Base-by-base conservation (phyloP, 2,329 filamentous ascomycete species). In the Colletotrichum euphorbiae region DNA sequence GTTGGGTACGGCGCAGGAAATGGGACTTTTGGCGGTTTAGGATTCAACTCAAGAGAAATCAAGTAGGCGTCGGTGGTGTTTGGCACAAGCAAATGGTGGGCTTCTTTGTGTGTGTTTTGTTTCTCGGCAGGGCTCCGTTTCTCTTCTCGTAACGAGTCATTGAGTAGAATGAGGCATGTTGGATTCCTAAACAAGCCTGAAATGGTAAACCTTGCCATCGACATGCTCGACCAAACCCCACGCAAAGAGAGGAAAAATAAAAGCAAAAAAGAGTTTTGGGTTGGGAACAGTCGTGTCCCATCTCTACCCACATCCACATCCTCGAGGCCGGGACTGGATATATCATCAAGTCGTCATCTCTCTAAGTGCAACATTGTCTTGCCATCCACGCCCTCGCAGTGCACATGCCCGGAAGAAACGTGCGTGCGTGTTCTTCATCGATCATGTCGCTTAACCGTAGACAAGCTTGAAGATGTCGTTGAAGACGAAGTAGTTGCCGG, bases 391-490 rank as follows among this genome's bases (percentile, higher is more conserved):
- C 55, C 28, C 45, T 54, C 17, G 50, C 12, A 21, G 9, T 5
- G 55, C 46, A 15, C 21, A 4, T 4, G 46, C 15, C 19, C 9
- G 15, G 19, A 12, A n/a, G 31, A 7, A 13, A 12, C 9, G 45
- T 48, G 38, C 42, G 3, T 17, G 24, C 33, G 12, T 56, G 38
- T 61, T 38, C 50, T 48, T 54, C 43, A 42, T 24, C 4, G 24
- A 15, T 31, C 45, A 13, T 24, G 28, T 13, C 6, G 15, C 63
- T 71, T 83, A 88, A 77, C 81, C 85, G 81, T 92, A 95, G 74
- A 97, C 88, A 70, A 98, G 88, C 82, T 93, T 93, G 90, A 98
- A 98, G 79, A 98, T 83, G 80, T 98, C 95, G 85, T 98, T 98
- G 84, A 90, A 91, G 78, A 98, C 92, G 80, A 89, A 98, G 85